These are phyloP conservation scores for Candida boidinii DNA, from an alignment of 805 yeast species.

Conservation along the genomic window DNA sequence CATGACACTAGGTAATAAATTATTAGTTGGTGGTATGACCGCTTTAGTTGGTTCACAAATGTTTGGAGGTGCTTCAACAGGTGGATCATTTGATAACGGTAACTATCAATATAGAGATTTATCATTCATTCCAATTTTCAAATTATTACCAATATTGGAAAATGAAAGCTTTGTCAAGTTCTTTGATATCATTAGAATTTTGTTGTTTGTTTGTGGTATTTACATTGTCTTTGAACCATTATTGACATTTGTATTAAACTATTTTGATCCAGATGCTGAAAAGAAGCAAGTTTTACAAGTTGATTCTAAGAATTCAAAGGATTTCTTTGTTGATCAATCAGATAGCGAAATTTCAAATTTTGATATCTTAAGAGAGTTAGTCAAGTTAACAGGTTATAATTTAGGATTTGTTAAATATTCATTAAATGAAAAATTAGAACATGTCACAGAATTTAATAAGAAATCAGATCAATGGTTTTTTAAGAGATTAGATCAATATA, in stretches of 20 bases:
- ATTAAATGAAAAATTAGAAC: conserved; percentile 6
- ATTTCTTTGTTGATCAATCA: too few relatives aligned
- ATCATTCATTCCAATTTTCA: conserved; percentile 13
- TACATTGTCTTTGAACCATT: conserved; percentile 12
- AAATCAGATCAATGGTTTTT: conserved; percentile 8
- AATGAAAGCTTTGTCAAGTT: conserved; percentile 9
- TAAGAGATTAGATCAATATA: conserved; percentile 7
- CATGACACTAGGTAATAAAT: conserved; percentile 16
- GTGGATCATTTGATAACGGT: background rate
- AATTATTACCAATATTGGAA: conserved; percentile 16
- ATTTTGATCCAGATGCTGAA: too few relatives aligned
- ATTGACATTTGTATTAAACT: background rate
- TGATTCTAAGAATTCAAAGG: too few relatives aligned
- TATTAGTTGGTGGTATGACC: conserved; percentile 26
- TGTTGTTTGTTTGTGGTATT: conserved; percentile 15
- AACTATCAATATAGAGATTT: conserved; percentile 15
- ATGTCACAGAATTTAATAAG: conserved; percentile 8
- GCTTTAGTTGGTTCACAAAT: conserved; percentile 24
- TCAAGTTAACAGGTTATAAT: conserved; percentile 6
- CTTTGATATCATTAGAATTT: conserved; percentile 6
- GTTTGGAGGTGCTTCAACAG: conserved; percentile 8
- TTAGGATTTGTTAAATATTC: conserved; percentile 6
- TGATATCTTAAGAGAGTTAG: conserved; percentile 4
- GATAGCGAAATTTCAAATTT: conserved; percentile 2
- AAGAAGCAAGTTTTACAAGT: too few relatives aligned